phyloP scores from a whole-genome alignment of 306 rosid species.

The Medicago ruthenica region DNA sequence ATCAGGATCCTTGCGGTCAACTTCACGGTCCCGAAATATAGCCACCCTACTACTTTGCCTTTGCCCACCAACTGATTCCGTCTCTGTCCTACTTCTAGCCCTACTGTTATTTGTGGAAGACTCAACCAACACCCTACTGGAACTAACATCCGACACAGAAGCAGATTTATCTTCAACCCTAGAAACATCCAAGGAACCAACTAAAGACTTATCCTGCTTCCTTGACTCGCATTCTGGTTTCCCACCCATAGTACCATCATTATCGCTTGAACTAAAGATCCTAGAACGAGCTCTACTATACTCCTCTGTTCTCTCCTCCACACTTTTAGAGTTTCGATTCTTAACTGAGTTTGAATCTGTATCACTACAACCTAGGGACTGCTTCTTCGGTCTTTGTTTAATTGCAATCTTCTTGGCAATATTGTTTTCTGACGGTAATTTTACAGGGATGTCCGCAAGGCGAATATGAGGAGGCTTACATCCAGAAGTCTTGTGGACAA shows the following conservation, averaged over 20 bases:
- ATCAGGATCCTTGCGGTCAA: conserved; percentile 94
- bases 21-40: conserved; percentile 86
- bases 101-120: conserved; percentile 67
- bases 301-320: conserved; percentile 97
- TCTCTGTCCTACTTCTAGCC: conserved; percentile 83
- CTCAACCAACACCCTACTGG: conserved; percentile 56
- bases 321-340: conserved; percentile 68
- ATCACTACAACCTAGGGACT: conserved; percentile 47
- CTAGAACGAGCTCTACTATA: conserved; percentile 96
- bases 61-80: conserved; percentile 73
- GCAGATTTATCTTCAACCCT: conserved; percentile 67
- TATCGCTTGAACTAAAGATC: conserved; percentile 72
- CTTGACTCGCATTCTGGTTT: conserved; percentile 66
- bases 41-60: conserved; percentile 84
- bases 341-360: conserved; percentile 59
- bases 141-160: conserved; percentile 62
- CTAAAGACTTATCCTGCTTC: conserved; percentile 60
- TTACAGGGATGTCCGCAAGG: conserved; percentile 88
- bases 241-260: conserved; percentile 52
- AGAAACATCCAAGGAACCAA: conserved; percentile 57
- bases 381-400: conserved; percentile 90
- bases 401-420: conserved; percentile 78
- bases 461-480: conserved; percentile 78
- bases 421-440: conserved; percentile 61
- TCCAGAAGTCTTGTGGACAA: conserved; percentile 83